These are phyloP conservation scores for Fusarium nanum DNA, from an alignment of 2,329 filamentous ascomycete genomes.

Conservation along the genomic window DNA sequence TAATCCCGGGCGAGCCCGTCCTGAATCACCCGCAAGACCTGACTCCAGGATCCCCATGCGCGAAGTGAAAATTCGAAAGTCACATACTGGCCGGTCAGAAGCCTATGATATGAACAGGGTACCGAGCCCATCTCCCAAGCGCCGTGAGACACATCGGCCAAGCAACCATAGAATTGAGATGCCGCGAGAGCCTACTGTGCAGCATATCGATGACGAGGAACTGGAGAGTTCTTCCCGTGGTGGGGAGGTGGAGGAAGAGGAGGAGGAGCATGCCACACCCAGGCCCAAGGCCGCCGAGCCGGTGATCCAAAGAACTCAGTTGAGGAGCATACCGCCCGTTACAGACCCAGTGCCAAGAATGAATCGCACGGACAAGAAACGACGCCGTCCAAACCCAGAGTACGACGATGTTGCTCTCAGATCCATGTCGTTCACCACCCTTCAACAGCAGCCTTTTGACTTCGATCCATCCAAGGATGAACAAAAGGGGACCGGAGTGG, in stretches of 20 bases:
- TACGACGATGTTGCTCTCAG: conserved; percentile 68
- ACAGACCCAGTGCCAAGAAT: conserved; percentile 8
- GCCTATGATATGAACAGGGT: conserved; percentile 34
- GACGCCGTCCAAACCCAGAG: conserved; percentile 60
- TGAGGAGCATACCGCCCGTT: conserved; percentile 42
- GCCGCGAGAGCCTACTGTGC: conserved; percentile 31
- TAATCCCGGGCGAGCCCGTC: conserved; percentile 32
- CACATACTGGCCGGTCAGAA: conserved; percentile 41
- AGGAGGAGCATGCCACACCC: conserved; percentile 40
- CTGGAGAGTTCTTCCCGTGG: conserved; percentile 37
- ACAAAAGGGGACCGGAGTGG: conserved; percentile 51
- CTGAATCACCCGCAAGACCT: conserved; percentile 42
- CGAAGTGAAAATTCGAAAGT: conserved; percentile 49
- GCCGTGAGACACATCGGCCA: conserved; percentile 39
- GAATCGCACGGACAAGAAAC: conserved; percentile 51
- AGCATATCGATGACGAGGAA: conserved; percentile 43
- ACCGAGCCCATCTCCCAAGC: conserved; percentile 46
- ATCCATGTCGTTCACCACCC: conserved; percentile 63
- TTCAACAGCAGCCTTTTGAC: conserved; percentile 66
- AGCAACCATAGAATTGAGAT: conserved; percentile 31
- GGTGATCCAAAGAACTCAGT: conserved; percentile 30
- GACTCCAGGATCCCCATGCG: conserved; percentile 56
- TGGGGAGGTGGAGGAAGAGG: conserved; percentile 40
- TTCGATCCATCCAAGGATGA: conserved; percentile 63
- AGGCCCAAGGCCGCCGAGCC: conserved; percentile 42